Percentiles rank a stretch among this genome's conserved stretches.
phyloP scores from a whole-genome alignment of 163 green algal species.

The Scenedesmus sp. region DNA sequence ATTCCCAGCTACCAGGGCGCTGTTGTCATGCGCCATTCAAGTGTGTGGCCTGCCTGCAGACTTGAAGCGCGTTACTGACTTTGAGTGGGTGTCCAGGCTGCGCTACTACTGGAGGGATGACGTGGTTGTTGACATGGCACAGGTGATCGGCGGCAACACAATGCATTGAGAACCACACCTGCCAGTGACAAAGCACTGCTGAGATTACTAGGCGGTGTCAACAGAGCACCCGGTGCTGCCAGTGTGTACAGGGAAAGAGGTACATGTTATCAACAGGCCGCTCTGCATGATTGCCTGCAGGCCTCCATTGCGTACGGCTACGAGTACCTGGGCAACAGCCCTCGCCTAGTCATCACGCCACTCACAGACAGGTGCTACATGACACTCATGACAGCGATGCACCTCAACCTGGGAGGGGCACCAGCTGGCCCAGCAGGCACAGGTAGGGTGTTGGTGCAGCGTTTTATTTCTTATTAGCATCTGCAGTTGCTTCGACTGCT shows the following conservation, averaged over 20 bases:
- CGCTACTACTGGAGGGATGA: conserved; percentile 85
- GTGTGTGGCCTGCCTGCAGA: neutral
- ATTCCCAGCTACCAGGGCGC: too few species aligned
- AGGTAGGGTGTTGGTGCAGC: conserved; percentile 14
- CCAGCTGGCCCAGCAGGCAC: conserved; percentile 79
- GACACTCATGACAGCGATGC: conserved; percentile 91
- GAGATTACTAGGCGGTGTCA: too few species aligned
- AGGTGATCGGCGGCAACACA: conserved; percentile 37
- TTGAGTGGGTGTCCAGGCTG: conserved; percentile 88
- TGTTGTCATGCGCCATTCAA: neutral
- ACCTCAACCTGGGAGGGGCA: conserved; percentile 87
- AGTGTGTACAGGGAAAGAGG: too few species aligned
- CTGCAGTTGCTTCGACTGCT: neutral
- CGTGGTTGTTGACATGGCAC: conserved; percentile 86
- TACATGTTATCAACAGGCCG: neutral
- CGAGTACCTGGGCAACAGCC: conserved; percentile 83
- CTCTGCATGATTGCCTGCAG: neutral
- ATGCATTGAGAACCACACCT: neutral
- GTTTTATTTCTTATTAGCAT: too few species aligned
- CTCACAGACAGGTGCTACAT: conserved; percentile 93
- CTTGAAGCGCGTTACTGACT: conserved; percentile 71
- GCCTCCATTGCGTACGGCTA: conserved; percentile 76
- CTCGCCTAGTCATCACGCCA: conserved; percentile 90
- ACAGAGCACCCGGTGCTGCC: too few species aligned
- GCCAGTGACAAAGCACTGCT: neutral